Evolutionary conservation across 495 filamentous ascomycete species (phyloP), one percentile per base, ranked within the genome.

Genomic region (Platismatia glauca): DNA sequence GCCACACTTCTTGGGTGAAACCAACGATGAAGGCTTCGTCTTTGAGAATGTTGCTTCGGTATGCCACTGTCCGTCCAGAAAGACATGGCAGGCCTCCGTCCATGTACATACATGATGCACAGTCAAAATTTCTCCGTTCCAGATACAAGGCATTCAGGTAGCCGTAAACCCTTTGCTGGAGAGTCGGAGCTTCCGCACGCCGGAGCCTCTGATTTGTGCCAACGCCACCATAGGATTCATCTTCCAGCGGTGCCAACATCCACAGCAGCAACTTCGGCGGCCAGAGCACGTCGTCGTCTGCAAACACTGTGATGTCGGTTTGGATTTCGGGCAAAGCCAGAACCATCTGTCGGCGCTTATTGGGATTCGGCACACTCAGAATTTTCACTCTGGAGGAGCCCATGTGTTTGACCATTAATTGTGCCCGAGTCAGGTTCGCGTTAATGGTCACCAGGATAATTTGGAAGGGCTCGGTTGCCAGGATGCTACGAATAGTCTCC

Each of bases 231-330:
- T 89, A 87, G 58, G 77, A 74, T 4, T 84, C 77, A 67, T 91
- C 84, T 68, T 94, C 89, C 64, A 95, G 92, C 0, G 90, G 88
- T 0, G 90, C 90, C 61, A 95, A 77, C 55, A 94, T 86, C 88
- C 90, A 95, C 22, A 84, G 83, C 37, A 92, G 80, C 46, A 92
- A 81, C 7, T 83, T 89, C 4, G 74, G 73, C 1, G 89, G 90
- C 88, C 90, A 93, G 65, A 83, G 86, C 58, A 95, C 90, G 71
- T 95, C 90, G 74, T 94, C 90, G 70, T 95, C 90, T 31, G 88
- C 88, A 70, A 95, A 87, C 57, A 95, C 75, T 16, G 86, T 92
- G 66, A 94, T 86, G 16, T 81, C 71, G 0, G 89, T 92, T 56
- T 71, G 74, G 37, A 94, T 88, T 63, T 88, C 81, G 27, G 89